Base-by-base conservation (phyloP, 2,329 filamentous ascomycete species). In the Aspergillus latus region DNA sequence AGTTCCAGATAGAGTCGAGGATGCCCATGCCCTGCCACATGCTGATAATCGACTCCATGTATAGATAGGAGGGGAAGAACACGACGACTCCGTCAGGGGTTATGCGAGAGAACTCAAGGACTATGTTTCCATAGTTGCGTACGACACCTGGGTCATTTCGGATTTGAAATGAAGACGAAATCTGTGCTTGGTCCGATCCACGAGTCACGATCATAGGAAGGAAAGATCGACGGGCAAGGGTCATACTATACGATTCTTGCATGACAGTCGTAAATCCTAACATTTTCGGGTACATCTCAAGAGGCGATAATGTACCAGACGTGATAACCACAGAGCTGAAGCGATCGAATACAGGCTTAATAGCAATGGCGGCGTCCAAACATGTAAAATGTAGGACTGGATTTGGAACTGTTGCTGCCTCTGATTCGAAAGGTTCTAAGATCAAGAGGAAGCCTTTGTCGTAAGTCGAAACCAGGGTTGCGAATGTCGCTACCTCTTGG, bases 21-120 rank as follows among this genome's bases (percentile, higher is more conserved):
- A 97, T 96, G 28, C 92, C 92, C 92, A 97, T 97, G 54, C 91
- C 92, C 73, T 99, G 94, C 94, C 94, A 99, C 86, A 96, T 96
- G 72, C 89, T 93, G 72, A 99, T 97, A 71, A 97, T 97, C 51
- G 89, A 94, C 72, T 99, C 94, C 94, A 99, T 97, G 77, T 99
- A 99, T 1, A 99, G 83, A 67, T 99, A 99, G 0, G 92, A 96
- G 0, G 94, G 95, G 72, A 99, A 99, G 80, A 99, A 99, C 39
- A 99, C 94, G n/a, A 99, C 94, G 74, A 99, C 87, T 32, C 94
- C 94, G 67, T 99, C 94, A 0, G 94, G 95, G 0, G 94, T 99
- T 62, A 97, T 87, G 72, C 93, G 95, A 52, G 92, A 90, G 71
- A 99, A 97, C 71, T 99, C 94, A 6, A 92, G 94, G 32, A 99